phyloP scores from a whole-genome alignment of 208 protist genomes.

The Trypanosoma mega region DNA sequence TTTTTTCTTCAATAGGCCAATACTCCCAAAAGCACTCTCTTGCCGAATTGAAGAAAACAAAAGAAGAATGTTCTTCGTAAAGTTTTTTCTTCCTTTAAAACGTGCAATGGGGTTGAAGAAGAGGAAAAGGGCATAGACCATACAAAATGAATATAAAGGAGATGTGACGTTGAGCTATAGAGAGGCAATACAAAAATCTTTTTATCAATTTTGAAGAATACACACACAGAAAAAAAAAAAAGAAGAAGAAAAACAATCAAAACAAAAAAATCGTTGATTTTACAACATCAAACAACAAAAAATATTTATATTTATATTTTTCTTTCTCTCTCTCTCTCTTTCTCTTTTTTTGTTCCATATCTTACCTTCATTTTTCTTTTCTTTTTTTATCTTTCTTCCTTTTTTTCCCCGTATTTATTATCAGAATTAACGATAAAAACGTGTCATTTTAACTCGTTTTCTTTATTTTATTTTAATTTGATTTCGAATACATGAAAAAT shows the following conservation, averaged over 20 bases:
- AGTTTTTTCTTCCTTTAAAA: too few species aligned
- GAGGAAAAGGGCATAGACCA: too few species aligned
- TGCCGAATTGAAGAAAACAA: too few species aligned
- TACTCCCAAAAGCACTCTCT: too few species aligned
- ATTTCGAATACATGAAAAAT: background rate
- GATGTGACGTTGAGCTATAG: too few species aligned
- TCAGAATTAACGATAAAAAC: constrained; percentile 6
- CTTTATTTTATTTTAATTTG: background rate
- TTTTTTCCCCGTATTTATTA: background rate
- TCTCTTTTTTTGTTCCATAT: constrained; percentile 3
- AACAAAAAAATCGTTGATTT: background rate
- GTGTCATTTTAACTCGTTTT: constrained; percentile 4
- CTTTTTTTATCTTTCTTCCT: constrained; percentile 10
- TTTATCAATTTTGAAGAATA: constrained; percentile 13
- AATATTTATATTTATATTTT: too few species aligned
- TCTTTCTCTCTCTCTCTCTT: background rate
- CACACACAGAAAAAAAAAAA: constrained; percentile 2
- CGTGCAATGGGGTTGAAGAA: too few species aligned
- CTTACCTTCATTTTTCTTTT: constrained; percentile 13
- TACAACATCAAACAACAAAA: background rate
- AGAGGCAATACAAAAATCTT: background rate
- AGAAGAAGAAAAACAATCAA: constrained; percentile 11
- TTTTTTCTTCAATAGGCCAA: too few species aligned
- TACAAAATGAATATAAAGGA: too few species aligned
- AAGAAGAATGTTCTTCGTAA: too few species aligned